Conservation (phyloP, 2,329 filamentous ascomycete genomes). For the Aspergillus terreus region DNA sequence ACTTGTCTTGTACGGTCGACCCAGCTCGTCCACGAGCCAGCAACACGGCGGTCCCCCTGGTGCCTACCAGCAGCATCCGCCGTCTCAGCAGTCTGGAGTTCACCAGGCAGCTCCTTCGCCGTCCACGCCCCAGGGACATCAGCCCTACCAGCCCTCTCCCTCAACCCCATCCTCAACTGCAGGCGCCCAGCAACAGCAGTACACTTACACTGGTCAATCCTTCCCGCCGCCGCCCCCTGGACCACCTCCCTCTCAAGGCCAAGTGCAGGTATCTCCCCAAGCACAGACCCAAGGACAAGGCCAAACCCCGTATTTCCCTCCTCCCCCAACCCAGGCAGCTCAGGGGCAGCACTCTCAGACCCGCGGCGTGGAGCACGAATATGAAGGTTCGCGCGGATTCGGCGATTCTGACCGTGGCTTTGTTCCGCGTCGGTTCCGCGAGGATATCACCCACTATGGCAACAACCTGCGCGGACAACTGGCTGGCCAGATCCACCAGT, state of each 20-base stretch:
- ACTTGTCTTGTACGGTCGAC: slow-evolving; percentile 31
- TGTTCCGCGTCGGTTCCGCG: slow-evolving; percentile 32
- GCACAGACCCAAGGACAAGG: slow-evolving; percentile 15
- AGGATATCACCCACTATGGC: slow-evolving; percentile 37
- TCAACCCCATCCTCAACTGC: not conserved
- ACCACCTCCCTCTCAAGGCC: slow-evolving; percentile 18
- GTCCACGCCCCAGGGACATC: not conserved
- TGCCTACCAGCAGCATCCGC: slow-evolving; percentile 1
- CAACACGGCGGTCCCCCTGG: slow-evolving; percentile 8
- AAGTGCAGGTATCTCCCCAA: slow-evolving; percentile 26
- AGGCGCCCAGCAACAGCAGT: slow-evolving; percentile 14
- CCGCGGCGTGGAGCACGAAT: slow-evolving; percentile 31
- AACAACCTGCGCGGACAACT: slow-evolving; percentile 38
- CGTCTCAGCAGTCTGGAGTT: slow-evolving; percentile 3
- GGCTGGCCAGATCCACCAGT: slow-evolving; percentile 42
- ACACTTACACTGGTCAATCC: slow-evolving; percentile 30
- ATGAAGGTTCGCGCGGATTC: slow-evolving; percentile 30
- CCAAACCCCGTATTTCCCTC: slow-evolving; percentile 40
- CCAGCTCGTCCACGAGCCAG: slow-evolving; percentile 22
- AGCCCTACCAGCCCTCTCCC: not conserved
- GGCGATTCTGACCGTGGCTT: slow-evolving; percentile 32
- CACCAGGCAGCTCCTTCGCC: slow-evolving; percentile 6
- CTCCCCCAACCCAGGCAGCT: slow-evolving; percentile 32
- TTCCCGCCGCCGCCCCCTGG: slow-evolving; percentile 40
- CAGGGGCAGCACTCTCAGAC: slow-evolving; percentile 26